Conservation (phyloP, 805 yeast species). For the Candida rishiriensis region DNA sequence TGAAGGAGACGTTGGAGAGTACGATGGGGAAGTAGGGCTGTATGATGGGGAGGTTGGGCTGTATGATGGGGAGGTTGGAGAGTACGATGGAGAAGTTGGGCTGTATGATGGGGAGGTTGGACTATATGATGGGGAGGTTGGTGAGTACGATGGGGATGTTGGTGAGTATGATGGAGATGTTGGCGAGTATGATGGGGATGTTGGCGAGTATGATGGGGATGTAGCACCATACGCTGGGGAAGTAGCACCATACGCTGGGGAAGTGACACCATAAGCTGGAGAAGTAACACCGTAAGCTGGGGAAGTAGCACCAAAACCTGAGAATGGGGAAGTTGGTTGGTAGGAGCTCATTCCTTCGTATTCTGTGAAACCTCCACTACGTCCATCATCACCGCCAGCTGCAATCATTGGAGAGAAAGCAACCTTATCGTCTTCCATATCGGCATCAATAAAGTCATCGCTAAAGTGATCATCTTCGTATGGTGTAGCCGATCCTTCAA, state of each 20-base stretch:
- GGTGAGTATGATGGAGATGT: slow-evolving; percentile 72
- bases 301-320: slow-evolving; percentile 42
- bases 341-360: slow-evolving; percentile 61
- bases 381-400: slow-evolving; percentile 73
- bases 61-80: slow-evolving; percentile 56
- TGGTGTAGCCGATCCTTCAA: slow-evolving; percentile 88
- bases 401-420: slow-evolving; percentile 92
- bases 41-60: slow-evolving; percentile 68
- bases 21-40: slow-evolving; percentile 77
- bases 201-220: slow-evolving; percentile 67
- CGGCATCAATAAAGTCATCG: slow-evolving; percentile 48
- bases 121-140: slow-evolving; percentile 67
- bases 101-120: slow-evolving; percentile 79
- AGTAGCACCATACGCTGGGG: slow-evolving; percentile 50
- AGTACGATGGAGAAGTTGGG: slow-evolving; percentile 67
- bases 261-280: slow-evolving; percentile 47
- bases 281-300: slow-evolving; percentile 53
- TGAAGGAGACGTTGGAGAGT: slow-evolving; percentile 69
- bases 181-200: slow-evolving; percentile 59
- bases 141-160: slow-evolving; percentile 65
- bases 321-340: slow-evolving; percentile 54
- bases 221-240: slow-evolving; percentile 72
- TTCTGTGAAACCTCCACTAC: slow-evolving; percentile 81
- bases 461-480: slow-evolving; percentile 70
- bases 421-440: slow-evolving; percentile 49